Conservation (phyloP, 2,329 filamentous ascomycete genomes). For the Exophiala dermatitidis region DNA sequence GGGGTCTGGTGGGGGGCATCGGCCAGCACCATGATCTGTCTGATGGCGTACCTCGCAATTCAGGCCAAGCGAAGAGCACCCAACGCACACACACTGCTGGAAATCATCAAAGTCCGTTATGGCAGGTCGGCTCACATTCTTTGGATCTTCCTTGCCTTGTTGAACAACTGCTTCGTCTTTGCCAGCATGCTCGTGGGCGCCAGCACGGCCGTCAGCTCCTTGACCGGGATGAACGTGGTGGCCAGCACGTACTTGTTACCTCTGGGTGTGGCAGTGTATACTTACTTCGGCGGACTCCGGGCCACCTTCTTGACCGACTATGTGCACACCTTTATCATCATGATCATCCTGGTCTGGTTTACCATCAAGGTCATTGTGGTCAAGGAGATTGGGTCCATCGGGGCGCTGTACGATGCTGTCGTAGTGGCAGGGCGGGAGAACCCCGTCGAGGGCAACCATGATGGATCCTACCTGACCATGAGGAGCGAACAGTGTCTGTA, state of each 20-base stretch:
- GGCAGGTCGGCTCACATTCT: conserved; percentile 38
- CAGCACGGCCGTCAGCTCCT: conserved; percentile 64
- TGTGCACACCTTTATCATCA: conserved; percentile 40
- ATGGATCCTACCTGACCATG: conserved; percentile 44
- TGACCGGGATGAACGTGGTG: conserved; percentile 66
- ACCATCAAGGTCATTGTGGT: conserved; percentile 41
- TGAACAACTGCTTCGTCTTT: conserved; percentile 41
- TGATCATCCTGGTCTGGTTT: conserved; percentile 46
- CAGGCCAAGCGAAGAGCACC: conserved; percentile 44
- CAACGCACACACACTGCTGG: conserved; percentile 45
- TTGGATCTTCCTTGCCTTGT: conserved; percentile 35
- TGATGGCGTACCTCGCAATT: conserved; percentile 65
- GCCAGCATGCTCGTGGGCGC: conserved; percentile 53
- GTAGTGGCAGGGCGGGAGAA: conserved; percentile 36
- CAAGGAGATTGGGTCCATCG: conserved; percentile 38
- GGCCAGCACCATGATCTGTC: conserved; percentile 73
- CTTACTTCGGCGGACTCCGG: conserved; percentile 43
- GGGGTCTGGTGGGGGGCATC: conserved; percentile 60
- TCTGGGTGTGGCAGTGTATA: conserved; percentile 60
- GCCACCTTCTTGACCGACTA: conserved; percentile 44
- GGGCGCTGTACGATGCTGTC: conserved; percentile 43
- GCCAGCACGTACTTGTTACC: conserved; percentile 78
- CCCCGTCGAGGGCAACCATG: conserved; percentile 41
- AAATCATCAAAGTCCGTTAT: conserved; percentile 45
- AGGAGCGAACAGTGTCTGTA: conserved; percentile 33